phyloP scores from a whole-genome alignment of 169 alveolate genomes.

The Cryptosporidium viatorum region DNA sequence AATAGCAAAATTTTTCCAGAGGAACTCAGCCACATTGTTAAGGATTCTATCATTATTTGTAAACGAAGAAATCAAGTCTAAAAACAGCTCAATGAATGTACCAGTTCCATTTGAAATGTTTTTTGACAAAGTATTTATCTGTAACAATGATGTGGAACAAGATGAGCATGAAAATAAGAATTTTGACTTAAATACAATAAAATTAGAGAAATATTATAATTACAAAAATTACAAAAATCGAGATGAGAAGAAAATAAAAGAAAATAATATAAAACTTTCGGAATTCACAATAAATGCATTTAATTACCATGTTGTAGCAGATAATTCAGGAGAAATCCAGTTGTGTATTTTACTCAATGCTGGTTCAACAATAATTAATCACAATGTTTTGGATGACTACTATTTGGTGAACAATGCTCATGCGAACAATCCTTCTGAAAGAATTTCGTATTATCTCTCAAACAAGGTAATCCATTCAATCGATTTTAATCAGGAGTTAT shows the following conservation, averaged over 20 bases:
- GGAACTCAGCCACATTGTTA: slow-evolving; percentile 8
- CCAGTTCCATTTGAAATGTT: slow-evolving; percentile 19
- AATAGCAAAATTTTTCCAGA: slow-evolving; percentile 29
- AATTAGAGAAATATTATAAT: neutral
- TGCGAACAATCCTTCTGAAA: neutral
- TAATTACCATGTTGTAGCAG: slow-evolving; percentile 32
- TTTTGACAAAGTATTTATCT: neutral
- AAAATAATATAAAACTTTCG: neutral
- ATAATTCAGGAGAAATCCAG: slow-evolving; percentile 20
- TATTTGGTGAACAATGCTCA: neutral
- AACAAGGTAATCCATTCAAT: neutral
- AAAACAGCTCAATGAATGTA: neutral
- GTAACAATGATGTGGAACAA: neutral
- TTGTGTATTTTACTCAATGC: slow-evolving; percentile 17
- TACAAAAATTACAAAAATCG: neutral
- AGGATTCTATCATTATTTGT: slow-evolving; percentile 1
- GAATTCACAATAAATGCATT: slow-evolving; percentile 14
- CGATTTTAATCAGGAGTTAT: neutral
- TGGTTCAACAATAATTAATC: slow-evolving; percentile 19
- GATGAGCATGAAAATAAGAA: neutral
- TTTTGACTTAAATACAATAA: neutral
- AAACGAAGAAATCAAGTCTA: neutral
- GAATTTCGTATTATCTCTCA: neutral
- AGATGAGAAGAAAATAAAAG: neutral
- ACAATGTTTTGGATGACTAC: slow-evolving; percentile 2